Evolutionary conservation across 129 eudicot genomes (phyloP).

Genomic region (Sambucus nigra): DNA sequence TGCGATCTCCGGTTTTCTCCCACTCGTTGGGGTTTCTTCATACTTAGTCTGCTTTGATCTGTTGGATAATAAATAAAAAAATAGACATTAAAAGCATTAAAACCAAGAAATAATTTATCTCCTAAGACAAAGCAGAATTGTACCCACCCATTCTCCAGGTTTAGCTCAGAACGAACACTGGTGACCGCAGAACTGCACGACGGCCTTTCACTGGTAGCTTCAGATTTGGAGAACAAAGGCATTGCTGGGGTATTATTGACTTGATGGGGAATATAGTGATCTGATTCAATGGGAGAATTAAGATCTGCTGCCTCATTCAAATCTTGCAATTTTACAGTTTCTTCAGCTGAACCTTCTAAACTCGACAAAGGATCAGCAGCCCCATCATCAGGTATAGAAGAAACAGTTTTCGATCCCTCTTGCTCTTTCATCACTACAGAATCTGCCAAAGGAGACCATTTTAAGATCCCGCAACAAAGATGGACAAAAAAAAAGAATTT

Average conservation of each 20-base stretch:
- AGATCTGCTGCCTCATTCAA: constrained; percentile 5
- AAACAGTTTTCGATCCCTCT: constrained; percentile 3
- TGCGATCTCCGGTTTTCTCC: constrained; percentile 2
- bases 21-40: constrained; percentile 4
- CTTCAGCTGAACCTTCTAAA: neutral
- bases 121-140: neutral
- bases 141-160: constrained; percentile 11
- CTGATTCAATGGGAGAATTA: constrained; percentile 10
- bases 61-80: neutral
- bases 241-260: neutral
- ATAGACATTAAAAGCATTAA: neutral
- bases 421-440: constrained; percentile 13
- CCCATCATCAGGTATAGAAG: neutral
- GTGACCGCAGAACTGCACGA: neutral
- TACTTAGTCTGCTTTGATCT: constrained; percentile 8
- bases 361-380: constrained; percentile 5
- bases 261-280: constrained; percentile 13
- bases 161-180: constrained; percentile 6
- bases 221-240: constrained; percentile 4
- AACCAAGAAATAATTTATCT: neutral
- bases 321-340: constrained; percentile 2
- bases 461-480: neutral
- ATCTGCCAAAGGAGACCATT: neutral
- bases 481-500: neutral
- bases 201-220: constrained; percentile 4